These are phyloP conservation scores for Candida silvicultrix DNA, from an alignment of 805 yeast genomes.

Conservation along the genomic window DNA sequence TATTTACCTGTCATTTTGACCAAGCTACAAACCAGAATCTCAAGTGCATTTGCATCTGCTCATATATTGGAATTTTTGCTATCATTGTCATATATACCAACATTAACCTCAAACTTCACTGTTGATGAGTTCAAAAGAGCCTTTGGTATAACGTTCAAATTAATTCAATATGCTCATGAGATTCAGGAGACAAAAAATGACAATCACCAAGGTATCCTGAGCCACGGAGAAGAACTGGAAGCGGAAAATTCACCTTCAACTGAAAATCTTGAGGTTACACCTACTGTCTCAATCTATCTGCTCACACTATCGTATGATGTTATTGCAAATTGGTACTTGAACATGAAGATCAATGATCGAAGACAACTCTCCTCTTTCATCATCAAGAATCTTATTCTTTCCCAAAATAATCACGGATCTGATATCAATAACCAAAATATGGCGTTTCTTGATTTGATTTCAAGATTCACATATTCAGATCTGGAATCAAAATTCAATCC, in stretches of 20 bases:
- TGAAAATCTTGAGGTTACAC: slow-evolving; percentile 34
- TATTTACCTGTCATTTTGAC: slow-evolving; percentile 62
- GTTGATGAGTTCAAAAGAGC: slow-evolving; percentile 73
- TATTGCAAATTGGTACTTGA: slow-evolving; percentile 65
- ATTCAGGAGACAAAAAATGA: slow-evolving; percentile 18
- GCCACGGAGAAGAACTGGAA: slow-evolving; percentile 37
- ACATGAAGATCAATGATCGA: slow-evolving; percentile 53
- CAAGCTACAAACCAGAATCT: slow-evolving; percentile 68
- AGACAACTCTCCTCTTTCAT: slow-evolving; percentile 56
- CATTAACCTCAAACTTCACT: slow-evolving; percentile 64
- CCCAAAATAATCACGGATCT: slow-evolving; percentile 29
- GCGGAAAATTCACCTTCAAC: slow-evolving; percentile 55
- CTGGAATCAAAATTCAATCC: slow-evolving; percentile 42
- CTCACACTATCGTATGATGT: slow-evolving; percentile 60
- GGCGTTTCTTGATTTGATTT: slow-evolving; percentile 62
- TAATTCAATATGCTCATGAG: slow-evolving; percentile 66
- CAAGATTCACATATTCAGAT: slow-evolving; percentile 61
- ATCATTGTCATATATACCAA: slow-evolving; percentile 59
- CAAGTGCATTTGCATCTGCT: slow-evolving; percentile 61
- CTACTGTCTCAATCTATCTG: slow-evolving; percentile 53
- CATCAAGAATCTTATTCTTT: slow-evolving; percentile 43
- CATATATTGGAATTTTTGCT: slow-evolving; percentile 72
- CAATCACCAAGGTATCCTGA: slow-evolving; percentile 23
- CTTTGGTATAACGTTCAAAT: slow-evolving; percentile 78
- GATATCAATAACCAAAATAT: slow-evolving; percentile 39